Conservation (phyloP, 768 basidiomycete genomes). For the Chalciporus piperatus region DNA sequence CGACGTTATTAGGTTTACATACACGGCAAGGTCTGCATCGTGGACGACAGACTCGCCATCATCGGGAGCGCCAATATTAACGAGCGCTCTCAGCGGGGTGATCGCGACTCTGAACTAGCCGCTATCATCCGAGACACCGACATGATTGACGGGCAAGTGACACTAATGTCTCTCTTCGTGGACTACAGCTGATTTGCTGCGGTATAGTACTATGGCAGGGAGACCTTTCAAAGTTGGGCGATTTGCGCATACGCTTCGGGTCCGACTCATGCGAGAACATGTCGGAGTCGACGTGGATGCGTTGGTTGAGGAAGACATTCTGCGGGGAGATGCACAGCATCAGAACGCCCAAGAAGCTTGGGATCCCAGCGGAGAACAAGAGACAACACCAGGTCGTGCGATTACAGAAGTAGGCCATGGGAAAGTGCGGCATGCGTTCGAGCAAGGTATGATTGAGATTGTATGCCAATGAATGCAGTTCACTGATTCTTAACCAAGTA, state of each 20-base stretch:
- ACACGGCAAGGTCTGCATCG: constrained; percentile 70
- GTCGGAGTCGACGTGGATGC: constrained; percentile 93
- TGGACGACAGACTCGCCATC: constrained; percentile 92
- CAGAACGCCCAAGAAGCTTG: constrained; percentile 56
- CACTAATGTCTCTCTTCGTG: not conserved
- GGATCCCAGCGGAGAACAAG: constrained; percentile 75
- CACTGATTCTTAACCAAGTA: constrained; percentile 33
- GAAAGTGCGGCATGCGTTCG: constrained; percentile 30
- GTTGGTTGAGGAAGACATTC: constrained; percentile 72
- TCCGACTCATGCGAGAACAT: constrained; percentile 96
- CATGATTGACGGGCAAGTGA: constrained; percentile 84
- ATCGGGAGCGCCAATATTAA: constrained; percentile 98
- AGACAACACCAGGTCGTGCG: constrained; percentile 37
- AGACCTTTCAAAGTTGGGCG: constrained; percentile 93
- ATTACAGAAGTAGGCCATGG: constrained; percentile 43
- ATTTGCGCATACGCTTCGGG: constrained; percentile 90
- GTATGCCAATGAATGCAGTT: too few species aligned
- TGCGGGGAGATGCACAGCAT: constrained; percentile 41
- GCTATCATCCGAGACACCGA: constrained; percentile 95
- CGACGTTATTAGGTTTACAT: constrained; percentile 67
- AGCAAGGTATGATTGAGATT: too few species aligned
- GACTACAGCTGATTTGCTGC: constrained; percentile 1
- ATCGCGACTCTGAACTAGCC: constrained; percentile 94
- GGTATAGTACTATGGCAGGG: constrained; percentile 83
- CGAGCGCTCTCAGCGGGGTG: constrained; percentile 92